phyloP scores from a whole-genome alignment of 768 basidiomycete genomes.

The Kwoniella shandongensis region DNA sequence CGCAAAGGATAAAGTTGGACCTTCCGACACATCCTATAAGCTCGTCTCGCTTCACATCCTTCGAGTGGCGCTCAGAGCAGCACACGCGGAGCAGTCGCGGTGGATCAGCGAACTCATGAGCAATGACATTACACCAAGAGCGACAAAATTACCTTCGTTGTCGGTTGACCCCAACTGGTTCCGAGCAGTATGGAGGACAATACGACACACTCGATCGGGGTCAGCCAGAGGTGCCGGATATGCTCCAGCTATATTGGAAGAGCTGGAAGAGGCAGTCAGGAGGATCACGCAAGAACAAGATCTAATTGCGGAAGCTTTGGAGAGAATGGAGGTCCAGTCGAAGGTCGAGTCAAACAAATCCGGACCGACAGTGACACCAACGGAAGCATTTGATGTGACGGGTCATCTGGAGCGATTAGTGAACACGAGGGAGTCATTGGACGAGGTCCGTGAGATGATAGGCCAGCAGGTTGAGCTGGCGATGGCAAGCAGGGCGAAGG shows the following conservation, averaged over 20 bases:
- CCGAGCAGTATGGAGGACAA: slow-evolving; percentile 13
- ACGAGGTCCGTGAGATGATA: not conserved
- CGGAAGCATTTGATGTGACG: not conserved
- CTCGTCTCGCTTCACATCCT: slow-evolving; percentile 14
- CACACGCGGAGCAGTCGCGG: slow-evolving; percentile 12
- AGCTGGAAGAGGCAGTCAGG: slow-evolving; percentile 3
- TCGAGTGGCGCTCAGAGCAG: slow-evolving; percentile 12
- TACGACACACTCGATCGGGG: slow-evolving; percentile 6
- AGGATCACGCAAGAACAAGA: slow-evolving; percentile 12
- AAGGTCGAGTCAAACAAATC: no score
- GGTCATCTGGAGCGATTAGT: not conserved
- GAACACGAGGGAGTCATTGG: not conserved
- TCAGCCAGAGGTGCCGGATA: slow-evolving; percentile 1
- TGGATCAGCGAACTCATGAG: slow-evolving; percentile 2
- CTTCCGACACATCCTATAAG: slow-evolving; percentile 18
- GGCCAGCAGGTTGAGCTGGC: not conserved
- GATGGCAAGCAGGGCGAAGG: not conserved
- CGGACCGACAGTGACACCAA: not conserved
- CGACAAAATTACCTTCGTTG: slow-evolving; percentile 1
- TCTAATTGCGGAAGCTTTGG: not conserved
- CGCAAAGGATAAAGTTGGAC: slow-evolving; percentile 7
- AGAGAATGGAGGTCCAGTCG: no score
- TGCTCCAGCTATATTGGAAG: not conserved
- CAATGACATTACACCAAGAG: not conserved
- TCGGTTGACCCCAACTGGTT: slow-evolving; percentile 19